phyloP scores from a whole-genome alignment of 495 filamentous ascomycete species.

The Clohesyomyces aquaticus region DNA sequence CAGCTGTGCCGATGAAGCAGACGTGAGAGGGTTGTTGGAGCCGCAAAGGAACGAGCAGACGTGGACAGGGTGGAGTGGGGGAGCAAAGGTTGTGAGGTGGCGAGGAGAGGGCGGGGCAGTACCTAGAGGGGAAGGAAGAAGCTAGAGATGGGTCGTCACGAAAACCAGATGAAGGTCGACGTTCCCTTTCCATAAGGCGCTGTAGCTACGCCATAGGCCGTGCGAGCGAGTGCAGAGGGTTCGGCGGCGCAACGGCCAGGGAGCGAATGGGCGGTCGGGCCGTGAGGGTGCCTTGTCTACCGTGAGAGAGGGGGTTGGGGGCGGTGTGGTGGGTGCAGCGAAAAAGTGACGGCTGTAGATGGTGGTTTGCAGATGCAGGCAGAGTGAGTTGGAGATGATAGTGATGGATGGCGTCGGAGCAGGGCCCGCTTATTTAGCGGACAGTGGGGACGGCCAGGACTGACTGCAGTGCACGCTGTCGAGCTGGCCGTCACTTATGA shows the following conservation, averaged over 20 bases:
- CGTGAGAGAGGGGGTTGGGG: not conserved
- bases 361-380: slow-evolving; percentile 1
- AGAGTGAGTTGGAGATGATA: slow-evolving; percentile 21
- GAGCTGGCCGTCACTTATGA: not conserved
- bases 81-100: not conserved
- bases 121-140: slow-evolving; percentile 31
- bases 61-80: slow-evolving; percentile 9
- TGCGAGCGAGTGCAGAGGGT: slow-evolving; percentile 36
- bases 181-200: slow-evolving; percentile 40
- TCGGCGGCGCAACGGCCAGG: not conserved
- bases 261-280: not conserved
- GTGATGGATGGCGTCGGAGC: slow-evolving; percentile 29
- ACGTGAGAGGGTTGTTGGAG: slow-evolving; percentile 29
- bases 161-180: slow-evolving; percentile 37
- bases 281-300: not conserved
- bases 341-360: not conserved
- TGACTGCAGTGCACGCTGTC: not conserved
- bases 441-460: not conserved
- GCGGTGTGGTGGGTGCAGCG: slow-evolving; percentile 1
- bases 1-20: slow-evolving; percentile 39
- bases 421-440: slow-evolving; percentile 27
- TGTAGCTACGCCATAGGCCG: slow-evolving; percentile 41
- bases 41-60: slow-evolving; percentile 14
- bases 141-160: slow-evolving; percentile 33
- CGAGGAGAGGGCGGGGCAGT: slow-evolving; percentile 38